These are phyloP conservation scores for Amanita exitialis DNA, from an alignment of 768 basidiomycete species.

Conservation along the genomic window DNA sequence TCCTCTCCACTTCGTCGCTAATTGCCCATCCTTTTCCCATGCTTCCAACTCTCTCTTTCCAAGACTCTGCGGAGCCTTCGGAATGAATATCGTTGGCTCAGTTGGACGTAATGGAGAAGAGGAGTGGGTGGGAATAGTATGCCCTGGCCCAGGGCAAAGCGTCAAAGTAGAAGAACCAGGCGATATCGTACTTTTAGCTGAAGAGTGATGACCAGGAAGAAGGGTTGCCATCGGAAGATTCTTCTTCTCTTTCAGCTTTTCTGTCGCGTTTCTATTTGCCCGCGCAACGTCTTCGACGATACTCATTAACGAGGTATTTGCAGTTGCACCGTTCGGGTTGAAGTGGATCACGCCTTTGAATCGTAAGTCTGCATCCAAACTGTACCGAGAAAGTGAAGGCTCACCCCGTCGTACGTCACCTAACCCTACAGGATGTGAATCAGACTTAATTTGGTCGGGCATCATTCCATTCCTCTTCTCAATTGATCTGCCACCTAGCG, in stretches of 20 bases:
- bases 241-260: conserved; percentile 8
- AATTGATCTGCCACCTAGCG: conserved; percentile 4
- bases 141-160: background rate
- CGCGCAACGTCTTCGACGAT: conserved; percentile 55
- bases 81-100: background rate
- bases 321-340: background rate
- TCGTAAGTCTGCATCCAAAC: background rate
- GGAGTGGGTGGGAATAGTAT: background rate
- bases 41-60: conserved; percentile 20
- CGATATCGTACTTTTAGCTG: background rate
- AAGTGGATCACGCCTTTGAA: background rate
- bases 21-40: conserved; percentile 8
- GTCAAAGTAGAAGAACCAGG: conserved; percentile 1
- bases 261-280: conserved; percentile 16
- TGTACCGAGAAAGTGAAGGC: background rate
- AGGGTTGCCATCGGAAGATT: background rate
- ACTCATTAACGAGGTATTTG: conserved; percentile 34
- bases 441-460: background rate
- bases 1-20: background rate
- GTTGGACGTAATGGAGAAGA: background rate
- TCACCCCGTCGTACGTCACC: background rate
- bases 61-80: conserved; percentile 34
- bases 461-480: background rate
- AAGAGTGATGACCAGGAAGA: background rate
- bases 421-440: background rate